A percentile compares a stretch with the other conserved stretches of the same genome.
Conservation (phyloP, 2,329 filamentous ascomycete species). For the Colletotrichum theobromicola region DNA sequence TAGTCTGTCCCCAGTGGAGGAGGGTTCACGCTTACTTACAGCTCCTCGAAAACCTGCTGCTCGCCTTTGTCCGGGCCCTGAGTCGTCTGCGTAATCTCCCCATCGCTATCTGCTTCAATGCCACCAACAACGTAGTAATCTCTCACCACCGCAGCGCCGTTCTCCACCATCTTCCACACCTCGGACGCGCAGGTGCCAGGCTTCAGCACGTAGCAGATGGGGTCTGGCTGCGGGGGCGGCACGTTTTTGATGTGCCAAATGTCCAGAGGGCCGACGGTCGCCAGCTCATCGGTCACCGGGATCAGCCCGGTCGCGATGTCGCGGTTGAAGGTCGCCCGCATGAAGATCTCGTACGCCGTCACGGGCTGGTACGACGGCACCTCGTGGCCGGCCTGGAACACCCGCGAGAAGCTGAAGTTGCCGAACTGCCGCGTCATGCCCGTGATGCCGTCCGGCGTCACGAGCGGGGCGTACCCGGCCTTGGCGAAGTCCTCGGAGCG, state of each 20-base stretch:
- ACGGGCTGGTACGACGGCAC: slow-evolving; percentile 58
- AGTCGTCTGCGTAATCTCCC: neutral
- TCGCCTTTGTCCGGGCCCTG: neutral
- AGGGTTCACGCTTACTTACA: neutral
- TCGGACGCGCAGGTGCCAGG: slow-evolving; percentile 61
- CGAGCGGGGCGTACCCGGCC: slow-evolving; percentile 70
- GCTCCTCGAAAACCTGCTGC: neutral
- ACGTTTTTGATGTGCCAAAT: slow-evolving; percentile 54
- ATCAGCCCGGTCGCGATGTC: slow-evolving; percentile 57
- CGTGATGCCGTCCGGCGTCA: slow-evolving; percentile 67
- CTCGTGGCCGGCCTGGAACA: slow-evolving; percentile 64
- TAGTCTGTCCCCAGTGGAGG: neutral
- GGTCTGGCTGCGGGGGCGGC: slow-evolving; percentile 47
- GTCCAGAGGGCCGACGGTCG: slow-evolving; percentile 30
- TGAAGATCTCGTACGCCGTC: slow-evolving; percentile 54
- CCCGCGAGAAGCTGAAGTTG: slow-evolving; percentile 66
- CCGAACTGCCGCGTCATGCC: slow-evolving; percentile 73
- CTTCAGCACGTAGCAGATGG: slow-evolving; percentile 64
- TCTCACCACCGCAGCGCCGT: slow-evolving; percentile 55
- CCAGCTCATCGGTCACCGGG: slow-evolving; percentile 41
- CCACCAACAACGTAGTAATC: slow-evolving; percentile 34
- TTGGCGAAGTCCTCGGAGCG: slow-evolving; percentile 53
- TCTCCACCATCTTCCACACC: slow-evolving; percentile 54
- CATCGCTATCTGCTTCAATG: slow-evolving; percentile 2
- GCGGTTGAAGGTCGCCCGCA: slow-evolving; percentile 54